phyloP scores from a whole-genome alignment of 2,329 filamentous ascomycete genomes.

The Sporothrix mexicana region DNA sequence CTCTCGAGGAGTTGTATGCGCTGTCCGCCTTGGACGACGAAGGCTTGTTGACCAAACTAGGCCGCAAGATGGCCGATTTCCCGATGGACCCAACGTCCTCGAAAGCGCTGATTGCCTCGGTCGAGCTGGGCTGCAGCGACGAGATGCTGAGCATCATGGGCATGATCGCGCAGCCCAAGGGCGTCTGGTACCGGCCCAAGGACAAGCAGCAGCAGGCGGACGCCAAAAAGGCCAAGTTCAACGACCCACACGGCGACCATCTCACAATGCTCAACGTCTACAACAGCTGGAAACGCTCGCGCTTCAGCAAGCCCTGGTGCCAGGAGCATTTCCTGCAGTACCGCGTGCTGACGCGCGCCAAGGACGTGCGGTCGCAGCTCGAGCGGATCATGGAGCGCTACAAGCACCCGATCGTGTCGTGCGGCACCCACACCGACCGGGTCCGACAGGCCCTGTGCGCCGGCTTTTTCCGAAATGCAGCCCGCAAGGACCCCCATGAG shows the following conservation, averaged over 20 bases:
- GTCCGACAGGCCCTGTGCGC: slow-evolving; percentile 88
- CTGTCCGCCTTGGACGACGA: slow-evolving; percentile 93
- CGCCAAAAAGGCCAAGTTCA: slow-evolving; percentile 97
- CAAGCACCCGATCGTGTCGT: slow-evolving; percentile 79
- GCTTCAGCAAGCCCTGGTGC: slow-evolving; percentile 87
- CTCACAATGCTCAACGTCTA: slow-evolving; percentile 95
- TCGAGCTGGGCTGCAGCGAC: slow-evolving; percentile 87
- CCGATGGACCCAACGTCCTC: slow-evolving; percentile 94
- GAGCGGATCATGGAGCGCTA: slow-evolving; percentile 94
- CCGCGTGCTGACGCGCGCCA: slow-evolving; percentile 82
- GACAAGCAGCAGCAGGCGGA: slow-evolving; percentile 97
- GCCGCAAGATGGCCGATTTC: slow-evolving; percentile 97
- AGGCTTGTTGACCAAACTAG: slow-evolving; percentile 86
- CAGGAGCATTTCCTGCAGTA: slow-evolving; percentile 98
- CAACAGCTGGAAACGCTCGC: slow-evolving; percentile 90
- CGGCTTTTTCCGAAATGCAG: slow-evolving; percentile 94
- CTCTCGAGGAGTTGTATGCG: slow-evolving; percentile 92
- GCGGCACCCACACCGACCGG: slow-evolving; percentile 83
- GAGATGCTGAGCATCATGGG: slow-evolving; percentile 94
- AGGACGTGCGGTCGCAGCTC: slow-evolving; percentile 91
- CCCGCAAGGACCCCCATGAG: slow-evolving; percentile 93
- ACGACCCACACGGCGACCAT: slow-evolving; percentile 93
- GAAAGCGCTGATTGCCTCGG: slow-evolving; percentile 82
- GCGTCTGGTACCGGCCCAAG: slow-evolving; percentile 92
- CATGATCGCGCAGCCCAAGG: slow-evolving; percentile 81